A percentile compares a stretch with the other conserved stretches of the same genome.
phyloP scores from a whole-genome alignment of 495 filamentous ascomycete genomes.

The Neurospora sp. region DNA sequence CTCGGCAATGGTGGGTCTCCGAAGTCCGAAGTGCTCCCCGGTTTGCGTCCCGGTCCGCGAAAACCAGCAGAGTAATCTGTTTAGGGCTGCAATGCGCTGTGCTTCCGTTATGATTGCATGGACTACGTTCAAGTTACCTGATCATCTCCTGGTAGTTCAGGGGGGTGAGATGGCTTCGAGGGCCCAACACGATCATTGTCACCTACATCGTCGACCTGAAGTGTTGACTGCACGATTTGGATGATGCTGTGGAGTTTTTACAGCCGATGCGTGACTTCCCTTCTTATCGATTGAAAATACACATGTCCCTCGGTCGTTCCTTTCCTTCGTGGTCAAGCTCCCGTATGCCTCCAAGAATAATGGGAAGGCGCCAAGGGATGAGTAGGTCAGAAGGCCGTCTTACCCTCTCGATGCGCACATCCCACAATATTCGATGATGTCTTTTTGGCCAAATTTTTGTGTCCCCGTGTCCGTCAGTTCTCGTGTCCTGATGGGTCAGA shows the following conservation, averaged over 20 bases:
- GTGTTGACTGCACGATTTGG: background rate
- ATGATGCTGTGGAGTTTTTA: background rate
- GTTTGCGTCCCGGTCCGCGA: background rate
- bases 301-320: background rate
- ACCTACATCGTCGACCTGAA: background rate
- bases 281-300: background rate
- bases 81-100: background rate
- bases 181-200: background rate
- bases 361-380: background rate
- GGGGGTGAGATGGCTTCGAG: background rate
- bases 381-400: background rate
- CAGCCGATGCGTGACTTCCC: background rate
- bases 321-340: background rate
- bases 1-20: background rate
- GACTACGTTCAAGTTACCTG: background rate
- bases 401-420: background rate
- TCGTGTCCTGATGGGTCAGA: background rate
- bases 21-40: background rate
- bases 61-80: background rate
- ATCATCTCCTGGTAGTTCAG: background rate
- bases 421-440: background rate
- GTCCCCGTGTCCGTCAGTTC: background rate
- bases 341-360: background rate
- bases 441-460: background rate
- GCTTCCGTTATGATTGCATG: background rate